These are phyloP conservation scores for Exophiala aquamarina DNA, from an alignment of 2,329 filamentous ascomycete genomes.

Conservation along the genomic window DNA sequence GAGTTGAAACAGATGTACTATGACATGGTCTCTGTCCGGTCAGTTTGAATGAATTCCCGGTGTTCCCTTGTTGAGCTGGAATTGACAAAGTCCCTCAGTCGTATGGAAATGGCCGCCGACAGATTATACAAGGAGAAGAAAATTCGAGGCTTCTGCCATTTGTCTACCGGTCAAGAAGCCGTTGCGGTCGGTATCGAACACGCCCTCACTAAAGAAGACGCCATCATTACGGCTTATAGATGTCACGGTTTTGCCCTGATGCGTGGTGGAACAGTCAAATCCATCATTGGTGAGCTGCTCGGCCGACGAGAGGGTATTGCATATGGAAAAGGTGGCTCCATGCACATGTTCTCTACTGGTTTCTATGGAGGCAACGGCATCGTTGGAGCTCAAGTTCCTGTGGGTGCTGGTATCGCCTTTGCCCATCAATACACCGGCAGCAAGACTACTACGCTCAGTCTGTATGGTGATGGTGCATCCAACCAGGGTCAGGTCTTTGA, in stretches of 20 bases:
- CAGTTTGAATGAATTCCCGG: slow-evolving; percentile 47
- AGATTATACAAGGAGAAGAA: slow-evolving; percentile 99
- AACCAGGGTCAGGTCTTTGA: slow-evolving; percentile 99
- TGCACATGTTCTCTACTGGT: slow-evolving; percentile 99
- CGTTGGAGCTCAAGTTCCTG: slow-evolving; percentile 95
- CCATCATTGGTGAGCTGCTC: slow-evolving; percentile 93
- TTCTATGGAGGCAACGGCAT: slow-evolving; percentile 99
- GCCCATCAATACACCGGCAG: slow-evolving; percentile 90
- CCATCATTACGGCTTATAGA: slow-evolving; percentile 96
- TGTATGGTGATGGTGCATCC: slow-evolving; percentile 97
- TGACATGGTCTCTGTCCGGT: slow-evolving; percentile 94
- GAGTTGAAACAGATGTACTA: slow-evolving; percentile 99
- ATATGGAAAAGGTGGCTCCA: slow-evolving; percentile 98
- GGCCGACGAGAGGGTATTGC: slow-evolving; percentile 95
- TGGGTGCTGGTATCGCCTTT: slow-evolving; percentile 94
- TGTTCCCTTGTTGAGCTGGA: no score
- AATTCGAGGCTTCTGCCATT: slow-evolving; percentile 98
- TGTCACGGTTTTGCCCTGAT: slow-evolving; percentile 98
- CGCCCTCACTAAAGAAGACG: slow-evolving; percentile 85
- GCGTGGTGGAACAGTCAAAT: slow-evolving; percentile 86
- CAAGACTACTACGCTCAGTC: slow-evolving; percentile 81
- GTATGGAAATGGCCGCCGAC: slow-evolving; percentile 99
- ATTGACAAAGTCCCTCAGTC: slow-evolving; percentile 65
- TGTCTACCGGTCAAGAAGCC: slow-evolving; percentile 96
- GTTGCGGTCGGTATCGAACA: slow-evolving; percentile 97